phyloP scores from a whole-genome alignment of 495 filamentous ascomycete species.

The Aspergillus saccharolyticus region DNA sequence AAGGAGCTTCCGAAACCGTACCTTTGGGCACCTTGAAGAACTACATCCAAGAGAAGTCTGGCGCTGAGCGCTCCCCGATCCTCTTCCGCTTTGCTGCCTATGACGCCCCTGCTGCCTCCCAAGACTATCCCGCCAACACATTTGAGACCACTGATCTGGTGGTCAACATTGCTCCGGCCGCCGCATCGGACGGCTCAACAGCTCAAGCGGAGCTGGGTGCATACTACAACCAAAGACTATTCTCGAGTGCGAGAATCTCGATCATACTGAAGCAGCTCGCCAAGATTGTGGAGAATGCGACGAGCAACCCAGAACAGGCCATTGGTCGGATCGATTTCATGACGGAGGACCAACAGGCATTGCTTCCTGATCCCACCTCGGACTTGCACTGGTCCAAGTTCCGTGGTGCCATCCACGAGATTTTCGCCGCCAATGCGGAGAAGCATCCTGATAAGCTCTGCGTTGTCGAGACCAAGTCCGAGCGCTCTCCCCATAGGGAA shows the following conservation, averaged over 20 bases:
- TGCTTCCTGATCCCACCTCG: slow-evolving; percentile 68
- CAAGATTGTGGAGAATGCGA: slow-evolving; percentile 39
- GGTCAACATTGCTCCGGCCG: slow-evolving; percentile 36
- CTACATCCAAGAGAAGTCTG: slow-evolving; percentile 43
- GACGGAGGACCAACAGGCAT: slow-evolving; percentile 38
- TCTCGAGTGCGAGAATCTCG: slow-evolving; percentile 44
- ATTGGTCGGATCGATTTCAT: slow-evolving; percentile 46
- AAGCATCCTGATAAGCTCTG: slow-evolving; percentile 73
- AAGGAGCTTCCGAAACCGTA: slow-evolving; percentile 43
- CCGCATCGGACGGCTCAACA: slow-evolving; percentile 15
- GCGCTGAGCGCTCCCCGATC: slow-evolving; percentile 35
- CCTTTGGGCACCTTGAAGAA: slow-evolving; percentile 40
- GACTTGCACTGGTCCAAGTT: slow-evolving; percentile 82
- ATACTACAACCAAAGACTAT: slow-evolving; percentile 49
- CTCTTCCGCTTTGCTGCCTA: slow-evolving; percentile 49
- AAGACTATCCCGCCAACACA: slow-evolving; percentile 42
- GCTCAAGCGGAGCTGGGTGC: slow-evolving; percentile 38
- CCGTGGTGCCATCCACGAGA: slow-evolving; percentile 74
- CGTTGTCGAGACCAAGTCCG: slow-evolving; percentile 75
- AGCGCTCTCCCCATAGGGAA: slow-evolving; percentile 50
- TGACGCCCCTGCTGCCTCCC: slow-evolving; percentile 43
- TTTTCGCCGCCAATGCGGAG: slow-evolving; percentile 66
- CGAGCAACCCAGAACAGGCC: slow-evolving; percentile 38
- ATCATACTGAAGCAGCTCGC: slow-evolving; percentile 43
- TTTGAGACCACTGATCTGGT: slow-evolving; percentile 45